Evolutionary conservation across 2,329 filamentous ascomycete species (phyloP), one percentile per base, ranked within the genome.

Genomic region (Cytospora schulzeri): DNA sequence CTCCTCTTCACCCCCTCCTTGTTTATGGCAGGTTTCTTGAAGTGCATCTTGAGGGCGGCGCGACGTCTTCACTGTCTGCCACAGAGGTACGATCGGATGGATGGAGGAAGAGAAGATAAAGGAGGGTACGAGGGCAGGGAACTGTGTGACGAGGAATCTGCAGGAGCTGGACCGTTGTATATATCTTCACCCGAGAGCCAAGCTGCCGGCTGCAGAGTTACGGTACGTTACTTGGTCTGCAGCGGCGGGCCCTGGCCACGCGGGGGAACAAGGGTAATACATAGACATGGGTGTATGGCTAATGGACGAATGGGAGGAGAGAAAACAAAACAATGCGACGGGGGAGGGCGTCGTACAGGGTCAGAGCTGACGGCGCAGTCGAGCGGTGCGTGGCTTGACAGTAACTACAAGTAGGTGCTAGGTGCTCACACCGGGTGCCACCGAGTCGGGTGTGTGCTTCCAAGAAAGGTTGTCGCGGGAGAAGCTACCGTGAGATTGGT

Each of bases 1-100:
- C 41, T 57, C 53, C 41, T 57, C 57, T 52, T 54, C n/a, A 56
- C 22, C 22, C 24, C 55, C 55, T 60, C 57, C 29, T 48, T 31
- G 52, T 35, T 48, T 17, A 62, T 26, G 26, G 31, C 33, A n/a
- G 57, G 57, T 19, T 59, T 62, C 53, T 57, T 56, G 28, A 24
- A 19, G 1, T 22, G 9, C 57, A 56, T 64, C n/a, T n/a, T 60
- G 56, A 22, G 17, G 15, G 33, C 22, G 6, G 22, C n/a, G 3
- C 45, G 11, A 48, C n/a, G n/a, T 22, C 22, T 8, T 48, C 45
- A 48, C 45, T 48, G 22, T 48, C n/a, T 48, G 41, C 22, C 45
- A n/a, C 6, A 24, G 8, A 14, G n/a, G 11, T 24, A 14, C 3
- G n/a, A 9, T 41, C 17, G 38, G 45, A 24, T 48, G 8, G 11